A percentile compares a stretch with the other conserved stretches of the same genome.
phyloP scores from a whole-genome alignment of 371 early-diverging fungal species.

The Mucor saturninus region DNA sequence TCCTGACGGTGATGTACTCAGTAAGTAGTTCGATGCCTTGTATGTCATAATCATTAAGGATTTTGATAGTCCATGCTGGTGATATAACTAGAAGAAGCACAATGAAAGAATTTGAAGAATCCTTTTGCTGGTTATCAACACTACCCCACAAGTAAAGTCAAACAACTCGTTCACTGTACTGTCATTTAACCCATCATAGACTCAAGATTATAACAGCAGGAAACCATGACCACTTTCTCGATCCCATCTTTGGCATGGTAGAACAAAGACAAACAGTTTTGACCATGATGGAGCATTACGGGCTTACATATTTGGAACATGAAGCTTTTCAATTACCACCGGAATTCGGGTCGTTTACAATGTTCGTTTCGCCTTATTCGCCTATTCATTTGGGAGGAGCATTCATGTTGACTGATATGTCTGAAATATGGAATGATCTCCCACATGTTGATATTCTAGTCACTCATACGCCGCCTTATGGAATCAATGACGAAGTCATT shows the following conservation, averaged over 20 bases:
- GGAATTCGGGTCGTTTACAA: conserved; percentile 33
- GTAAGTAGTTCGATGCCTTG: conserved; percentile 26
- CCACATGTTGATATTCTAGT: conserved; percentile 55
- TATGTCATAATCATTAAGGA: too few species aligned
- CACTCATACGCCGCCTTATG: conserved; percentile 59
- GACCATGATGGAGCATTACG: conserved; percentile 26
- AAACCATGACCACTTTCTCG: conserved; percentile 57
- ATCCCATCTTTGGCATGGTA: conserved; percentile 22
- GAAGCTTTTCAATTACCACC: conserved; percentile 41
- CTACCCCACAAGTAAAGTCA: conserved; percentile 43
- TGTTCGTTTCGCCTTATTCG: conserved; percentile 61
- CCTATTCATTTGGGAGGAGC: conserved; percentile 59
- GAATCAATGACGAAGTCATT: conserved; percentile 40
- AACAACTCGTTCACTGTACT: neutral
- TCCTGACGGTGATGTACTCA: conserved; percentile 51
- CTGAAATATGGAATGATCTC: conserved; percentile 50
- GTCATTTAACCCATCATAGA: conserved; percentile 18
- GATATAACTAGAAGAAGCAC: conserved; percentile 46
- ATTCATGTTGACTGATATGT: conserved; percentile 50
- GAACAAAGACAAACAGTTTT: conserved; percentile 29
- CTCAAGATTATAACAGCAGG: conserved; percentile 59
- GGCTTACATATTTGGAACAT: conserved; percentile 56
- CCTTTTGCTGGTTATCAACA: conserved; percentile 43
- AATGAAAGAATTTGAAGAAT: conserved; percentile 28
- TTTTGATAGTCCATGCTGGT: conserved; percentile 50